Conservation (phyloP, 129 eudicot species). For the Glebionis coronaria region DNA sequence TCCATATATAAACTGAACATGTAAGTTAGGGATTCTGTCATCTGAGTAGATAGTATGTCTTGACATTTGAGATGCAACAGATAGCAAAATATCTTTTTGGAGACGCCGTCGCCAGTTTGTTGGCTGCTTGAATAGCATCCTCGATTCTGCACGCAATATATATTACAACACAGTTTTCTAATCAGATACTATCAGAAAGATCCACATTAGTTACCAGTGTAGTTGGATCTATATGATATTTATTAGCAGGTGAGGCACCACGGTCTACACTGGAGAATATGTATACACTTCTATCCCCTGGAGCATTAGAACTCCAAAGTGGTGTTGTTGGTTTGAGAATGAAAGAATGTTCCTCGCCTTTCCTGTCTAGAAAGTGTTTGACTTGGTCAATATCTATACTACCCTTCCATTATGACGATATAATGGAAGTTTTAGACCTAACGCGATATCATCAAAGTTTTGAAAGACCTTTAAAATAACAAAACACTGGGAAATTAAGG, state of each 20-base stretch:
- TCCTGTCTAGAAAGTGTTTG: conserved; percentile 53
- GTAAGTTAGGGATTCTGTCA: conserved; percentile 29
- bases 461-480: background rate
- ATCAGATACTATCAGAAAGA: background rate
- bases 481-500: background rate
- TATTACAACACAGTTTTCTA: conserved; percentile 4
- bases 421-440: background rate
- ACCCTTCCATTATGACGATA: conserved; percentile 10
- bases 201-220: conserved; percentile 53
- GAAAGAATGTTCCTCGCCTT: conserved; percentile 94
- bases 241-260: conserved; percentile 41
- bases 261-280: conserved; percentile 36
- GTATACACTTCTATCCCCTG: conserved; percentile 34
- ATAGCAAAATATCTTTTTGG: conserved; percentile 72
- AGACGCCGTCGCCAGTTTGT: conserved; percentile 85
- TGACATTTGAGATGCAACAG: conserved; percentile 94
- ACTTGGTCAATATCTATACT: conserved; percentile 19
- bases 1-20: conserved; percentile 49
- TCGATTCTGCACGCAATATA: conserved; percentile 53
- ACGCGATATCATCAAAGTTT: no score
- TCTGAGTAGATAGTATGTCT: conserved; percentile 45
- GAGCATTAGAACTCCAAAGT: conserved; percentile 37
- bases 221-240: conserved; percentile 88
- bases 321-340: conserved; percentile 73
- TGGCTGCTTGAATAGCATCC: conserved; percentile 81